Conservation (phyloP, 768 basidiomycete species). For the Auriscalpium microsporum region DNA sequence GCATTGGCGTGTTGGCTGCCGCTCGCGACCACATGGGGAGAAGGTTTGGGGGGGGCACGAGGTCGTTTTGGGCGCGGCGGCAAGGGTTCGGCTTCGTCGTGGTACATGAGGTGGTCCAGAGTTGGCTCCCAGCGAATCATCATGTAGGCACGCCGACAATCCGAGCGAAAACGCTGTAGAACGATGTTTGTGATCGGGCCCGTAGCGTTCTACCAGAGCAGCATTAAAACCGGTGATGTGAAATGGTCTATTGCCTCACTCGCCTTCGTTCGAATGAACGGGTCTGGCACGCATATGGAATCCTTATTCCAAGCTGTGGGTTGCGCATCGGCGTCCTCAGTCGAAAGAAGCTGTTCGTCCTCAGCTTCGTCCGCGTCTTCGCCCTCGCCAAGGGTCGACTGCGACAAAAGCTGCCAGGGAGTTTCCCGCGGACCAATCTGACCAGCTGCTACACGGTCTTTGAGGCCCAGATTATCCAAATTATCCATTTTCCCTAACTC, state of each 20-base stretch:
- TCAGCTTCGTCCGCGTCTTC: background rate
- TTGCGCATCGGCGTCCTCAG: background rate
- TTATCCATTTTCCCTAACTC: no score
- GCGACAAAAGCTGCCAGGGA: no score
- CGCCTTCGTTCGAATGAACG: slow-evolving; percentile 34
- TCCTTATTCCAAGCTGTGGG: slow-evolving; percentile 8
- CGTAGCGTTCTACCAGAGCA: slow-evolving; percentile 18
- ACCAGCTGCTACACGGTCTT: no score
- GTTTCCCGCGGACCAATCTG: no score
- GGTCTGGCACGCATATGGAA: slow-evolving; percentile 28
- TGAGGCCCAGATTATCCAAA: no score
- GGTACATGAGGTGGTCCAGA: slow-evolving; percentile 2
- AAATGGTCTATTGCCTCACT: background rate
- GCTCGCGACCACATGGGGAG: no score
- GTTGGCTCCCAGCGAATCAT: slow-evolving; percentile 4
- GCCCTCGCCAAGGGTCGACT: no score
- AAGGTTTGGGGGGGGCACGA: no score
- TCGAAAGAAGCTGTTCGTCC: background rate
- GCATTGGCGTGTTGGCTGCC: no score
- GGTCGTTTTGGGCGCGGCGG: no score
- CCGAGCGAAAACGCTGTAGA: slow-evolving; percentile 9
- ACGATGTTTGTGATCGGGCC: slow-evolving; percentile 1
- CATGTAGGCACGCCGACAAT: slow-evolving; percentile 13
- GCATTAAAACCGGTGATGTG: no score
- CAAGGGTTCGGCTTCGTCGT: background rate